Evolutionary conservation across 177 flowering plant species (phyloP).

Genomic region (Vitis hybrid): DNA sequence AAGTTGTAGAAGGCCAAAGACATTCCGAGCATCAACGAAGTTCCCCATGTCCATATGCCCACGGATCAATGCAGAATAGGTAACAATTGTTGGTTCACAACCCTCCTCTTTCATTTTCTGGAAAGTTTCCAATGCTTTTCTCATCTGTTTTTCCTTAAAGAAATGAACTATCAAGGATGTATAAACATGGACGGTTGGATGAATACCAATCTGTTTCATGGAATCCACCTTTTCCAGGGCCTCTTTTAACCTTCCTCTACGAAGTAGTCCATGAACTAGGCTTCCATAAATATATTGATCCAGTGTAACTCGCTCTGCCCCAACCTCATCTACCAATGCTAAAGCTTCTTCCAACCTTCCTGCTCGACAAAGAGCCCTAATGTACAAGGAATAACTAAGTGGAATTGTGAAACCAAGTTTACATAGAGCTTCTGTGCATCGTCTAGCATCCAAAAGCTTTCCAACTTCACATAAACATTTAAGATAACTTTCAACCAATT

Average conservation of each 20-base stretch:
- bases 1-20: slow-evolving; percentile 47
- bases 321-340: slow-evolving; percentile 38
- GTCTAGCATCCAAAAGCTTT: slow-evolving; percentile 52
- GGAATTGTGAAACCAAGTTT: slow-evolving; percentile 52
- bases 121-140: slow-evolving; percentile 52
- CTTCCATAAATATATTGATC: slow-evolving; percentile 67
- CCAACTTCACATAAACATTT: slow-evolving; percentile 68
- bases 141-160: slow-evolving; percentile 56
- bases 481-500: slow-evolving; percentile 61
- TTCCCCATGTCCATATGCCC: slow-evolving; percentile 62
- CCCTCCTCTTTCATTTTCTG: slow-evolving; percentile 59
- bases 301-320: slow-evolving; percentile 32
- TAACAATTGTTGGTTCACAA: slow-evolving; percentile 65
- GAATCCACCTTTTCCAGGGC: slow-evolving; percentile 65
- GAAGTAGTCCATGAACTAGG: slow-evolving; percentile 68
- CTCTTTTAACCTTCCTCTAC: slow-evolving; percentile 48
- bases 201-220: slow-evolving; percentile 57
- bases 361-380: slow-evolving; percentile 76
- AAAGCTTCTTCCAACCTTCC: slow-evolving; percentile 72
- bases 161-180: slow-evolving; percentile 69
- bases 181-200: slow-evolving; percentile 76
- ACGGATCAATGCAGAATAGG: slow-evolving; percentile 71
- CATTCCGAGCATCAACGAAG: slow-evolving; percentile 62
- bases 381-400: slow-evolving; percentile 55
- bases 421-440: slow-evolving; percentile 37